Evolutionary conservation across 495 filamentous ascomycete species (phyloP).

Genomic region (Penicillium herquei): DNA sequence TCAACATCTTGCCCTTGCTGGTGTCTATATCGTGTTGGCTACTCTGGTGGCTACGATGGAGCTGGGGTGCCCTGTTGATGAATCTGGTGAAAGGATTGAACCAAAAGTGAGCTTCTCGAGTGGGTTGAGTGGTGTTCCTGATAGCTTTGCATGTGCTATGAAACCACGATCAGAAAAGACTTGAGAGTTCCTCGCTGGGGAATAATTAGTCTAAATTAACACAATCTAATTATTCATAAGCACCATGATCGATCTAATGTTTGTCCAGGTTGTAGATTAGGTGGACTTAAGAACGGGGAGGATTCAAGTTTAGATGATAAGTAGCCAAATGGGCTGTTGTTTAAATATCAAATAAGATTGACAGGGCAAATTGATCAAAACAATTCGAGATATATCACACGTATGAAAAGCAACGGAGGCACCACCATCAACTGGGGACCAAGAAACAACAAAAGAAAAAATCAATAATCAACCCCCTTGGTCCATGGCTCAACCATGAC

Average conservation of each 20-base stretch:
- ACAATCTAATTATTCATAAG: too few relatives aligned
- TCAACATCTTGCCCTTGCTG: slow-evolving; percentile 15
- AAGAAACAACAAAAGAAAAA: not conserved
- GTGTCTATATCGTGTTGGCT: slow-evolving; percentile 20
- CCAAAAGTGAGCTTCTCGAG: slow-evolving; percentile 15
- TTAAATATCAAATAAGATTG: not conserved
- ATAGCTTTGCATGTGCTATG: slow-evolving; percentile 17
- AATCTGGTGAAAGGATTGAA: slow-evolving; percentile 8
- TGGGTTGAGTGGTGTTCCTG: slow-evolving; percentile 21
- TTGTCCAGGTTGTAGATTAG: not conserved
- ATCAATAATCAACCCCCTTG: slow-evolving; percentile 5
- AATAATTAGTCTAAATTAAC: not conserved
- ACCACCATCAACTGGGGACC: not conserved
- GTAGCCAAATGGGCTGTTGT: too few relatives aligned
- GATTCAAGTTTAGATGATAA: too few relatives aligned
- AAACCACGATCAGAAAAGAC: slow-evolving; percentile 4
- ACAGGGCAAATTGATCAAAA: not conserved
- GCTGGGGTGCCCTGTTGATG: slow-evolving; percentile 14
- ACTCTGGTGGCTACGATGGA: slow-evolving; percentile 18
- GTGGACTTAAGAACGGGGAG: not conserved
- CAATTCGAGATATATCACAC: not conserved
- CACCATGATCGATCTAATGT: too few relatives aligned
- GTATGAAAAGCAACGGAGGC: not conserved
- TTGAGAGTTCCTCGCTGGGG: not conserved
- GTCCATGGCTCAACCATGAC: slow-evolving; percentile 5